Conservation (phyloP, 2,329 filamentous ascomycete genomes). For the Setomelanomma holmii region DNA sequence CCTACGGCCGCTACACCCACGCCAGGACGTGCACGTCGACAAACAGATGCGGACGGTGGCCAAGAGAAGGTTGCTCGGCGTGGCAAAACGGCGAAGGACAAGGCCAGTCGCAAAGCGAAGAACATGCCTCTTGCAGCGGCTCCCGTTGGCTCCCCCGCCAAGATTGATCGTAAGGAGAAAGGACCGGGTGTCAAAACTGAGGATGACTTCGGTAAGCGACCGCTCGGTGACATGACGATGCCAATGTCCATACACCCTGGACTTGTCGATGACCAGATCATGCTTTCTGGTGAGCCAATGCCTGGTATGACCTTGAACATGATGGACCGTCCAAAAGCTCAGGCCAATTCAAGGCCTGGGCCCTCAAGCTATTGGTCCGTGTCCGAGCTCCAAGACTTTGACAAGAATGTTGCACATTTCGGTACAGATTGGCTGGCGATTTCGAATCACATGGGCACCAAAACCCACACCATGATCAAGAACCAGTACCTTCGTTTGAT, state of each 20-base stretch:
- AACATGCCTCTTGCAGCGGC: slow-evolving; percentile 50
- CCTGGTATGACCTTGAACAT: slow-evolving; percentile 33
- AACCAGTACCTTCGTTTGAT: slow-evolving; percentile 59
- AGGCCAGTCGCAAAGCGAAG: slow-evolving; percentile 51
- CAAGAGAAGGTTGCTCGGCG: slow-evolving; percentile 51
- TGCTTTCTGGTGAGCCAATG: slow-evolving; percentile 28
- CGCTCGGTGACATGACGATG: slow-evolving; percentile 35
- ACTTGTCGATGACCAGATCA: slow-evolving; percentile 36
- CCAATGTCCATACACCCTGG: slow-evolving; percentile 34
- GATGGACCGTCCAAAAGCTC: slow-evolving; percentile 43
- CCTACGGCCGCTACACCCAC: slow-evolving; percentile 39
- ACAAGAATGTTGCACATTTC: slow-evolving; percentile 73
- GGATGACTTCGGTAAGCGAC: slow-evolving; percentile 39
- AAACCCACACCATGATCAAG: slow-evolving; percentile 81
- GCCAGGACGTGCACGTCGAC: slow-evolving; percentile 44
- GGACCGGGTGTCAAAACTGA: slow-evolving; percentile 41
- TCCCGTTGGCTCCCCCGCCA: slow-evolving; percentile 44
- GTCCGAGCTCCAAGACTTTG: slow-evolving; percentile 79
- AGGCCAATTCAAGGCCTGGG: slow-evolving; percentile 58
- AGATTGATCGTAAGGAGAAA: slow-evolving; percentile 44
- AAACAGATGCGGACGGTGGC: slow-evolving; percentile 40
- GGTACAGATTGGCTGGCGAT: slow-evolving; percentile 81
- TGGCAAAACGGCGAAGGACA: slow-evolving; percentile 49
- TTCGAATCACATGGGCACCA: slow-evolving; percentile 80
- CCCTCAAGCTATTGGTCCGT: slow-evolving; percentile 89